Conservation (phyloP, 805 yeast genomes). For the Myxozyma vanderwaltii region DNA sequence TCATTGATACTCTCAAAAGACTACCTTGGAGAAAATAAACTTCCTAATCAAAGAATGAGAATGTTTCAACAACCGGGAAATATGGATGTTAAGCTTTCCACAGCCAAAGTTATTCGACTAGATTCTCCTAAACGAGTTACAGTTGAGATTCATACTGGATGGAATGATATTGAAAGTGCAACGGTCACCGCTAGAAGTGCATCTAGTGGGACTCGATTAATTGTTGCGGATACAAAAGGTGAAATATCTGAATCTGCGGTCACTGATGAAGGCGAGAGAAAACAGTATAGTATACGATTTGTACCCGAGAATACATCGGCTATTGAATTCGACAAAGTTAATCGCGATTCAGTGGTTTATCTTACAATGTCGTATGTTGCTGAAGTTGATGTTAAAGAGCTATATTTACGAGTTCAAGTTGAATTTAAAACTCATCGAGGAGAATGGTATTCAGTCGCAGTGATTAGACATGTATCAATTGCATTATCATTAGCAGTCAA, state of each 20-base stretch:
- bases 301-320: not conserved
- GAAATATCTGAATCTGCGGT: not conserved
- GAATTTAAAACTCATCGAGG: slow-evolving; percentile 34
- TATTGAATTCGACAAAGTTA: slow-evolving; percentile 11
- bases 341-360: slow-evolving; percentile 10
- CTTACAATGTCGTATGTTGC: slow-evolving; percentile 40
- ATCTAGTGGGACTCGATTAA: slow-evolving; percentile 23
- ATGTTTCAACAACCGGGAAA: slow-evolving; percentile 31
- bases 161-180: slow-evolving; percentile 27
- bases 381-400: slow-evolving; percentile 35
- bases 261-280: not conserved
- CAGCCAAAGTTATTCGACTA: slow-evolving; percentile 15
- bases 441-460: slow-evolving; percentile 35
- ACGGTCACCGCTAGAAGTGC: slow-evolving; percentile 20
- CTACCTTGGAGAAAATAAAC: slow-evolving; percentile 6
- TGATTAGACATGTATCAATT: slow-evolving; percentile 16
- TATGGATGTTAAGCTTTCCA: slow-evolving; percentile 18
- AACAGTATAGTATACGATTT: not conserved
- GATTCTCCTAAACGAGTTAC: slow-evolving; percentile 19
- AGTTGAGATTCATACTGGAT: slow-evolving; percentile 27
- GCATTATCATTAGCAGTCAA: slow-evolving; percentile 67
- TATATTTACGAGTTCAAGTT: slow-evolving; percentile 35
- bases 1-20: slow-evolving; percentile 39
- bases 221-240: slow-evolving; percentile 8
- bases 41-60: slow-evolving; percentile 10